Conservation (phyloP, 1,284 basidiomycete genomes). For the Irpex sp. region DNA sequence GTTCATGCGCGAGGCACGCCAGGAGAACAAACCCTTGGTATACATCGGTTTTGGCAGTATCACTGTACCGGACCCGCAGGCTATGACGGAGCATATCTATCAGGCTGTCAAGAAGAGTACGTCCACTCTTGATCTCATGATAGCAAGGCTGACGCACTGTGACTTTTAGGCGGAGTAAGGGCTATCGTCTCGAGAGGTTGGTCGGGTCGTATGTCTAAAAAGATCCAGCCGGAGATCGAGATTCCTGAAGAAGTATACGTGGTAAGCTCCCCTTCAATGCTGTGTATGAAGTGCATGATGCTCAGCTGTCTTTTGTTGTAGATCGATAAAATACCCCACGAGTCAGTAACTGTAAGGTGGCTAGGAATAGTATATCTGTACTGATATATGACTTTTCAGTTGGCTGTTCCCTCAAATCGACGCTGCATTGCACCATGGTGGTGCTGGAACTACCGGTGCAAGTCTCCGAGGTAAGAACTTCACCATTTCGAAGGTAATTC, state of each 20-base stretch:
- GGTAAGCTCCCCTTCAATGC: constrained; percentile 13
- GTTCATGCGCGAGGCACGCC: constrained; percentile 55
- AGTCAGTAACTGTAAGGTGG: constrained; percentile 27
- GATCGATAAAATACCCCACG: constrained; percentile 74
- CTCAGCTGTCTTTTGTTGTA: constrained; percentile 16
- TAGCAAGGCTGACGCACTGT: not conserved
- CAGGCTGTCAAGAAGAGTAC: constrained; percentile 63
- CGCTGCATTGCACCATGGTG: constrained; percentile 69
- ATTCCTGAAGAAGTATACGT: constrained; percentile 42
- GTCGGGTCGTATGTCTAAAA: constrained; percentile 55
- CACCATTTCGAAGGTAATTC: not conserved
- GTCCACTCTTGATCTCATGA: constrained; percentile 10
- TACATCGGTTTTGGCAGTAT: constrained; percentile 78
- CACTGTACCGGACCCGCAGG: constrained; percentile 67
- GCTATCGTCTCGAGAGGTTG: constrained; percentile 80
- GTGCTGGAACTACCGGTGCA: constrained; percentile 72
- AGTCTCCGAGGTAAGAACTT: constrained; percentile 40
- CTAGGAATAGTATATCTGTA: not conserved
- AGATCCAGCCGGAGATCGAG: constrained; percentile 33
- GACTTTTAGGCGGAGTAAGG: constrained; percentile 47
- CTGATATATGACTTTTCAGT: constrained; percentile 16
- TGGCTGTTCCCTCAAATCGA: constrained; percentile 78
- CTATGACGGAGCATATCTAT: constrained; percentile 60
- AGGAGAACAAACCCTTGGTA: constrained; percentile 62
- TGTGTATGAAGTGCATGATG: constrained; percentile 6